Evolutionary conservation across 768 basidiomycete genomes (phyloP).

Genomic region (Rhodotorula paludigena): DNA sequence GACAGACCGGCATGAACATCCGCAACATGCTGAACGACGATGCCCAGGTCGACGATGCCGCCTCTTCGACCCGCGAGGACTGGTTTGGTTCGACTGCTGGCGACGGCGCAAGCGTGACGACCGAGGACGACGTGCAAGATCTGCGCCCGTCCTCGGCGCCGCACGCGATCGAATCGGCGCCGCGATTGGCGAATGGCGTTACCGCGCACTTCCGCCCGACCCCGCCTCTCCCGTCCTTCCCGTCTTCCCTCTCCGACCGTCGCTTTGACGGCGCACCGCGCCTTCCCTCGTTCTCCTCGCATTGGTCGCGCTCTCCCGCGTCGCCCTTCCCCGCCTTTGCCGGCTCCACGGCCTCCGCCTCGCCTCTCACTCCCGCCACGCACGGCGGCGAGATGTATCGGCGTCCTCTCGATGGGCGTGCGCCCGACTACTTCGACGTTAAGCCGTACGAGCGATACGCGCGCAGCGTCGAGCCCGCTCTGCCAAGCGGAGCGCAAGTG

Average conservation of each 20-base stretch:
- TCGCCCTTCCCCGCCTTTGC: conserved; percentile 15
- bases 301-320: conserved; percentile 3
- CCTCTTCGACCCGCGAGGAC: conserved; percentile 11
- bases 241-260: conserved; percentile 1
- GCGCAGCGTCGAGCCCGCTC: background rate
- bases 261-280: conserved; percentile 1
- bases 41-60: conserved; percentile 13
- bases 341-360: conserved; percentile 2
- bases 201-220: background rate
- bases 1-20: conserved; percentile 36
- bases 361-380: background rate
- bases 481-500: no score
- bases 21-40: conserved; percentile 41
- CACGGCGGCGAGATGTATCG: conserved; percentile 4
- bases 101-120: conserved; percentile 10
- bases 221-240: conserved; percentile 12
- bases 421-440: conserved; percentile 21
- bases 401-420: background rate
- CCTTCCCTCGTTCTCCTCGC: background rate
- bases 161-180: background rate
- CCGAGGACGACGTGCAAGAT: conserved; percentile 7
- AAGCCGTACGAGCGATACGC: conserved; percentile 10
- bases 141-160: conserved; percentile 3
- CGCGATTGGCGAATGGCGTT: background rate
- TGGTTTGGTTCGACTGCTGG: conserved; percentile 26